Evolutionary conservation across 1,139 yeast species (phyloP).

Genomic region (Diutina ranongensis): DNA sequence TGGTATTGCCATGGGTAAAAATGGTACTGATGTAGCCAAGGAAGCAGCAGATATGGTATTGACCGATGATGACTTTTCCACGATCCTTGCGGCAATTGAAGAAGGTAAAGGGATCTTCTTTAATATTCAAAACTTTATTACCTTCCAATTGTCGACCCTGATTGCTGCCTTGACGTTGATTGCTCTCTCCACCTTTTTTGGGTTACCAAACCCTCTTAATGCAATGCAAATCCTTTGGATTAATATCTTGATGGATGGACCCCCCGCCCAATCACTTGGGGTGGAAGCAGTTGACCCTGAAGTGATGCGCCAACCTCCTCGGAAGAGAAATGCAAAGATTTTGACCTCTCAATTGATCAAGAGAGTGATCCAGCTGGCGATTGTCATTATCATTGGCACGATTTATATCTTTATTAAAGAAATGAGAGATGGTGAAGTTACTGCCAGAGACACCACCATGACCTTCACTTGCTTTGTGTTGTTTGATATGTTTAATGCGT

Average conservation of each 20-base stretch:
- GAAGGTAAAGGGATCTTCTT: conserved; percentile 95
- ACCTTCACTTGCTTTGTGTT: conserved; percentile 93
- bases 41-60: conserved; percentile 98
- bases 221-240: conserved; percentile 99
- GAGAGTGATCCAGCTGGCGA: conserved; percentile 66
- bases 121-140: conserved; percentile 86
- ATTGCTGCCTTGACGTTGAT: conserved; percentile 88
- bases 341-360: conserved; percentile 56
- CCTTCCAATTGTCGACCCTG: conserved; percentile 90
- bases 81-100: conserved; percentile 83
- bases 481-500: conserved; percentile 92
- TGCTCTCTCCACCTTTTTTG: conserved; percentile 77
- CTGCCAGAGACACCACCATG: conserved; percentile 97
- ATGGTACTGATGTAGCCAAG: conserved; percentile 97
- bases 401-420: conserved; percentile 74
- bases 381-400: conserved; percentile 66
- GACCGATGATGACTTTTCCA: conserved; percentile 91
- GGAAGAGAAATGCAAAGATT: conserved; percentile 74
- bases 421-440: conserved; percentile 70
- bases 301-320: conserved; percentile 91
- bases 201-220: conserved; percentile 89
- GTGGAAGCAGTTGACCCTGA: conserved; percentile 95
- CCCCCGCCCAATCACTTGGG: conserved; percentile 96
- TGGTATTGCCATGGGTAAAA: conserved; percentile 94
- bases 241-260: conserved; percentile 96